A percentile compares a stretch with the other conserved stretches of the same genome.
Conservation (phyloP, 2,329 filamentous ascomycete species). For the Chaetomium olivaceum region DNA sequence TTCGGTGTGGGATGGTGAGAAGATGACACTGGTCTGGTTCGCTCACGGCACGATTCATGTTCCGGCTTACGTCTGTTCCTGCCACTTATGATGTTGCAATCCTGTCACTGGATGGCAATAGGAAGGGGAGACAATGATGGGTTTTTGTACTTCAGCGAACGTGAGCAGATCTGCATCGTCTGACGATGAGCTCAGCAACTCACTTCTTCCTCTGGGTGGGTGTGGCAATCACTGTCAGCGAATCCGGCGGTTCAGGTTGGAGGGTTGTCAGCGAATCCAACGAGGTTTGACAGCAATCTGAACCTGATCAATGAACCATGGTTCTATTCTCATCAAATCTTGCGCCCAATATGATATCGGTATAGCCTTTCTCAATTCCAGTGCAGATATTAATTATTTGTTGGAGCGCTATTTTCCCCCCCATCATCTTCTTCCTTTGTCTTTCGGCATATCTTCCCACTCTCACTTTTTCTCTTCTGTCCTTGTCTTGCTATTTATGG, state of each 20-base stretch:
- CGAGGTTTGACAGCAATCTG: too few relatives aligned
- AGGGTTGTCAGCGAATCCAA: too few relatives aligned
- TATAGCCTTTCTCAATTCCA: too few relatives aligned
- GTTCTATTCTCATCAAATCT: neutral
- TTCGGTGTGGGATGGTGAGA: neutral
- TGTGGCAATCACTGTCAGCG: neutral
- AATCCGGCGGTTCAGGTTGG: neutral
- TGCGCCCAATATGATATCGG: neutral
- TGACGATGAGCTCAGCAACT: neutral
- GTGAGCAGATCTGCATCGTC: neutral
- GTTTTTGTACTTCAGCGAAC: neutral
- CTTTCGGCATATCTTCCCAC: too few relatives aligned
- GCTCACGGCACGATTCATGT: conserved; percentile 9
- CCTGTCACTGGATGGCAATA: neutral
- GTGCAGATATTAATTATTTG: too few relatives aligned
- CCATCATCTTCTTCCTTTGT: too few relatives aligned
- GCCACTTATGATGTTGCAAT: conserved; percentile 2
- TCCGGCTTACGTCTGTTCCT: conserved; percentile 10
- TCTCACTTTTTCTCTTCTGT: too few relatives aligned
- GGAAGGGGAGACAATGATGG: neutral
- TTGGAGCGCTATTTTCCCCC: too few relatives aligned
- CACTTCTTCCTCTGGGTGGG: too few relatives aligned
- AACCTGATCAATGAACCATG: neutral
- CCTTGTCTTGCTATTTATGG: neutral
- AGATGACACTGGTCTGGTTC: neutral